Evolutionary conservation across 73 alveolate species (phyloP).

Genomic region (Symbiodinium natans): DNA sequence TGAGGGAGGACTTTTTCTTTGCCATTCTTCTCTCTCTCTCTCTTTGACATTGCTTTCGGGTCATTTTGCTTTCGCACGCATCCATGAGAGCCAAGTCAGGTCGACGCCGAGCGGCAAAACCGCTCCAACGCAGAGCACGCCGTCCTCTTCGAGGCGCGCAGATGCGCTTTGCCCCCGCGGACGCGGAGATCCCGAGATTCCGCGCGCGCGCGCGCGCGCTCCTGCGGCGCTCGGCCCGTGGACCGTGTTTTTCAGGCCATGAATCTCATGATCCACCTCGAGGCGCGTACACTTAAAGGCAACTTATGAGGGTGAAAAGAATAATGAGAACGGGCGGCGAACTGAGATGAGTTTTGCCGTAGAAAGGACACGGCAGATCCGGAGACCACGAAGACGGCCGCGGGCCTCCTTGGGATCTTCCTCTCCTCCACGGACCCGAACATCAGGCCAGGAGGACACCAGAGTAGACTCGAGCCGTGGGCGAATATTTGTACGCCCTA

Average conservation of each 20-base stretch:
- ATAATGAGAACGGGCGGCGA: too few species aligned
- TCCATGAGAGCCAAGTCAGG: not conserved
- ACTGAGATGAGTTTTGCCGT: too few species aligned
- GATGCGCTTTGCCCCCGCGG: too few species aligned
- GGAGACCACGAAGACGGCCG: slow-evolving; percentile 96
- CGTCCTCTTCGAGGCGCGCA: slow-evolving; percentile 75
- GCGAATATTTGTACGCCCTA: not conserved
- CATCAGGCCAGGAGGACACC: slow-evolving; percentile 13
- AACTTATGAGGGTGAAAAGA: too few species aligned
- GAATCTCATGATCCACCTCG: slow-evolving; percentile 97
- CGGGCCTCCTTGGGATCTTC: slow-evolving; percentile 97
- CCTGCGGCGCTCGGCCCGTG: too few species aligned
- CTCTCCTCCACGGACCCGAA: slow-evolving; percentile 96
- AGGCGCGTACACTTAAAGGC: slow-evolving; percentile 38
- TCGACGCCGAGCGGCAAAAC: slow-evolving; percentile 98
- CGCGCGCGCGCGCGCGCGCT: too few species aligned
- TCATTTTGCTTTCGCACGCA: too few species aligned
- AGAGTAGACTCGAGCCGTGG: not conserved
- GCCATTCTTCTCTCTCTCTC: not conserved
- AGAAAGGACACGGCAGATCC: slow-evolving; percentile 94
- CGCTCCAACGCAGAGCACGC: slow-evolving; percentile 95
- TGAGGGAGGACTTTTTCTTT: too few species aligned
- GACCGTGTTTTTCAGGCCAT: slow-evolving; percentile 95
- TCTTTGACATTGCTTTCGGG: too few species aligned
- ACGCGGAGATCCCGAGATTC: too few species aligned